Base-by-base conservation (phyloP, 2,329 filamentous ascomycete species). In the Hymenoscyphus albidus region DNA sequence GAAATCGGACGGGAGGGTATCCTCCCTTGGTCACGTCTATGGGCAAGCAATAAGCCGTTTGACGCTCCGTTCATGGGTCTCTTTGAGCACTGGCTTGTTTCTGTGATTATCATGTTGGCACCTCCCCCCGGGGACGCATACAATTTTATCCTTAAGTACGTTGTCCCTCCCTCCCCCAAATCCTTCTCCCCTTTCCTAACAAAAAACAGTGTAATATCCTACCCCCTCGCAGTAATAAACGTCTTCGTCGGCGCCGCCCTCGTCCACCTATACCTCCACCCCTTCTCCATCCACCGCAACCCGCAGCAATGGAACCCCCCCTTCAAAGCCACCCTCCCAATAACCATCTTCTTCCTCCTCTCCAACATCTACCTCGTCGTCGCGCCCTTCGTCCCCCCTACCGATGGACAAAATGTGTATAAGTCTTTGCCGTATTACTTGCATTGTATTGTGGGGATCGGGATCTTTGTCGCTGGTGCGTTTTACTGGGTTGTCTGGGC, bases 101-200 rank as follows among this genome's bases (percentile, higher is more conserved):
- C 82, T 0, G 81, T 87, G 58, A 82, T 89, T 64, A 86, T 88
- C 71, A 88, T 90, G 75, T 77, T 90, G 1, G 87, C 85, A 0
- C 86, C 88, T 42, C 88, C 88, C 2, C 85, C 87, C 1, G 88
- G 86, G 42, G 86, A 88, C 74, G 86, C 86, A 0, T 89, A 88
- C 76, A 87, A 86, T 76, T 88, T 88, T 70, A 80, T 84, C 58
- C 76, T 84, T 66, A 84, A 86, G 81, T 83, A 78, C 72, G 80
- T 42, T 62, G 44, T 61, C 65, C 65, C 44, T 5, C 14, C 58
- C 42, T 22, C 14, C 27, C 27, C 22, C 18, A 14, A 35, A 27
- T 10, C 32, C 55, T 38, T 12, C 3, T n/a, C 22, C 31, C 35
- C 32, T 54, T 66, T 56, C 61, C 58, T 63, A 62, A 54, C 14